Evolutionary conservation across 768 basidiomycete genomes (phyloP).

Genomic region (Pholiota microspora): DNA sequence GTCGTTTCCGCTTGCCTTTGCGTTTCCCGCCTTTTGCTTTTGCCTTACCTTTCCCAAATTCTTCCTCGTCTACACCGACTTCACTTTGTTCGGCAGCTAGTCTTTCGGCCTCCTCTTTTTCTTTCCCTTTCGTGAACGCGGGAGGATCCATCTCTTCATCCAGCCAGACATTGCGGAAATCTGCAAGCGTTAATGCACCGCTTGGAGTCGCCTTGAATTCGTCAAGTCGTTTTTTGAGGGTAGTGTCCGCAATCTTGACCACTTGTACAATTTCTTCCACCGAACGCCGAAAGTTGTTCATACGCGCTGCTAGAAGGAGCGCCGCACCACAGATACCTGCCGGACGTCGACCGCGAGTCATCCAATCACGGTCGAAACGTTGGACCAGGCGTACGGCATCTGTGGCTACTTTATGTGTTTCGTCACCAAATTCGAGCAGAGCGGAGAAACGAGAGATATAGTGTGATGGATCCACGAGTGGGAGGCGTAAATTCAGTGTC

Average conservation of each 20-base stretch:
- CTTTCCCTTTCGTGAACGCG: conserved; percentile 77
- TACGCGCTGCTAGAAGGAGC: conserved; percentile 90
- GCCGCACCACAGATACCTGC: conserved; percentile 98
- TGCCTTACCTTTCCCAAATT: conserved; percentile 33
- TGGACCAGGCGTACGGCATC: conserved; percentile 94
- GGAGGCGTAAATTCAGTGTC: conserved; percentile 79
- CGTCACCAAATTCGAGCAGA: conserved; percentile 93
- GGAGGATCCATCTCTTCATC: conserved; percentile 93
- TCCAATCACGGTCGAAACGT: conserved; percentile 96
- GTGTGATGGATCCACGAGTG: conserved; percentile 92
- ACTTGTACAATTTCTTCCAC: conserved; percentile 97
- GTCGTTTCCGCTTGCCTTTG: conserved; percentile 31
- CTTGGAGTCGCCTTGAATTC: conserved; percentile 93
- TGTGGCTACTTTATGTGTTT: conserved; percentile 86
- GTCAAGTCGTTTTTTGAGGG: conserved; percentile 87
- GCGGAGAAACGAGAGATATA: conserved; percentile 96
- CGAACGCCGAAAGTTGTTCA: conserved; percentile 95
- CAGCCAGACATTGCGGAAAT: conserved; percentile 88
- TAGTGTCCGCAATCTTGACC: conserved; percentile 97
- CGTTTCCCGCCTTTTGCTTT: conserved; percentile 37
- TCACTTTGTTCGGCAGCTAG: conserved; percentile 33
- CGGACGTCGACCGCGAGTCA: conserved; percentile 91
- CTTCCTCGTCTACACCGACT: conserved; percentile 29
- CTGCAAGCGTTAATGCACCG: conserved; percentile 80
- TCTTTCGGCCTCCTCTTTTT: conserved; percentile 60